A percentile compares a stretch with the other conserved stretches of the same genome.
Conservation (phyloP, 345 rosid species). For the Garcia nutans region DNA sequence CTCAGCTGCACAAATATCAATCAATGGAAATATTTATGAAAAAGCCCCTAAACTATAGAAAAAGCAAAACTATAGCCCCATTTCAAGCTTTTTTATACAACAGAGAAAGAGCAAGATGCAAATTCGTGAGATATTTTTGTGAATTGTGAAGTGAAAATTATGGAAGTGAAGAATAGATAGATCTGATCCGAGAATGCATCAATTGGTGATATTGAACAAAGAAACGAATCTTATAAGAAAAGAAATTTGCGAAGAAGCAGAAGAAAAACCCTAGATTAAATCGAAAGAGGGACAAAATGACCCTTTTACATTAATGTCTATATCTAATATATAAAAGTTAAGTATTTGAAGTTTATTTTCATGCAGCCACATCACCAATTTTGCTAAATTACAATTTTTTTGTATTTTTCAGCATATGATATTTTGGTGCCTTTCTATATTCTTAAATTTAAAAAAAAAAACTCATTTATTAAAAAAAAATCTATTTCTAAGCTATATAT, state of each 20-base stretch:
- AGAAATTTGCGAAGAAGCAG: background rate
- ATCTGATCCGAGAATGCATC: conserved; percentile 3
- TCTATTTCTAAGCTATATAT: too few species aligned
- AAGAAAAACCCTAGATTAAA: background rate
- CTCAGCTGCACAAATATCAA: background rate
- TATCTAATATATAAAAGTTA: too few species aligned
- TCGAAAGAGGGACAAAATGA: background rate
- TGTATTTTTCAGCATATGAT: too few species aligned
- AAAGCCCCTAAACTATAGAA: background rate
- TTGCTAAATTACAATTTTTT: too few species aligned
- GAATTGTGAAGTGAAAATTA: background rate
- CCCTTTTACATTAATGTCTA: too few species aligned
- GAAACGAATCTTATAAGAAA: background rate
- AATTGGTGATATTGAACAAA: background rate
- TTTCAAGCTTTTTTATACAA: background rate
- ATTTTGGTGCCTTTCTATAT: too few species aligned
- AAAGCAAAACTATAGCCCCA: background rate
- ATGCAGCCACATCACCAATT: too few species aligned
- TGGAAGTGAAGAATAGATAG: background rate
- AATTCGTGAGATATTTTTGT: background rate
- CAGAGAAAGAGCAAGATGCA: background rate
- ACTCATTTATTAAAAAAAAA: too few species aligned
- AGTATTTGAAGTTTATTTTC: too few species aligned
- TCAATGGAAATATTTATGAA: background rate
- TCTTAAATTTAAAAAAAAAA: too few species aligned